Conservation (phyloP, 371 early-diverging fungal genomes). For the Rhizomucor pusillus region DNA sequence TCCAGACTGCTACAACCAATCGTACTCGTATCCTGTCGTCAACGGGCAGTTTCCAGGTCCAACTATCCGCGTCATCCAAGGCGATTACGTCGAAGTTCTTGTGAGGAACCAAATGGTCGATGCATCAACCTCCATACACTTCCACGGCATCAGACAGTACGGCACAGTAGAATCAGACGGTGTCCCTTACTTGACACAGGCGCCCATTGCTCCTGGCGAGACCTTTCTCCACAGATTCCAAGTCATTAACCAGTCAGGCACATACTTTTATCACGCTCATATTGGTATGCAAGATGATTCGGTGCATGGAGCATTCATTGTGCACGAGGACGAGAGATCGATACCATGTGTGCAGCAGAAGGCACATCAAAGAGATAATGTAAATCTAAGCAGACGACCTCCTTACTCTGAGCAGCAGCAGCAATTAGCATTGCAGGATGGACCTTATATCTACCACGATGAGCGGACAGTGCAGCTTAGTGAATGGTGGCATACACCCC, state of each 20-base stretch:
- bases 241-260: constrained; percentile 40
- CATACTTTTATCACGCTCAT: constrained; percentile 55
- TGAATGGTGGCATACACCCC: constrained; percentile 46
- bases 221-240: constrained; percentile 48
- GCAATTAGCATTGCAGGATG: no score
- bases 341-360: no score
- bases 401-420: no score
- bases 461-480: constrained; percentile 38
- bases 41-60: constrained; percentile 53
- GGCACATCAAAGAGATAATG: no score
- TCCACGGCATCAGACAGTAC: constrained; percentile 41
- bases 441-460: constrained; percentile 15
- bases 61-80: constrained; percentile 27
- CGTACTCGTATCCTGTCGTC: constrained; percentile 19
- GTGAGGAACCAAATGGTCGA: constrained; percentile 32
- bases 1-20: constrained; percentile 8
- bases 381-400: no score
- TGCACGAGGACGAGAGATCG: constrained; percentile 30
- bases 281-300: constrained; percentile 40
- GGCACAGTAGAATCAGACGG: constrained; percentile 46
- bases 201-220: constrained; percentile 49
- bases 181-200: constrained; percentile 54
- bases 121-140: constrained; percentile 26
- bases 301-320: constrained; percentile 42
- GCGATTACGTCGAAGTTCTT: constrained; percentile 29